Evolutionary conservation across 2,329 filamentous ascomycete species (phyloP).

Genomic region (Cordyceps farinosa): DNA sequence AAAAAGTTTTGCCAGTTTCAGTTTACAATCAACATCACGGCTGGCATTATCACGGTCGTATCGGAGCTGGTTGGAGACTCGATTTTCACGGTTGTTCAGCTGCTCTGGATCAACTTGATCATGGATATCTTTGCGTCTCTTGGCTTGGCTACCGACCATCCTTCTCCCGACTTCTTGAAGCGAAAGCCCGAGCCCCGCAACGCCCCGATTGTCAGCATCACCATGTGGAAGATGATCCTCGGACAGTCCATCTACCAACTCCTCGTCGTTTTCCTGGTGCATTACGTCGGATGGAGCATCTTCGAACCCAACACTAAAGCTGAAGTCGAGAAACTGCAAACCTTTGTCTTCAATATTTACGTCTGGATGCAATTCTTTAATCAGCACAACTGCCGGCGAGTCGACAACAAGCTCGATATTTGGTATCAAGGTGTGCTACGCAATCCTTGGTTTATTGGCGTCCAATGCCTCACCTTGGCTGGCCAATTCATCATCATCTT

Average conservation of each 20-base stretch:
- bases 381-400: constrained; percentile 71
- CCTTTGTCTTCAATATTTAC: constrained; percentile 80
- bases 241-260: constrained; percentile 72
- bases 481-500: constrained; percentile 72
- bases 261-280: constrained; percentile 58
- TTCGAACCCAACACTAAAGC: constrained; percentile 26
- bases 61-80: constrained; percentile 51
- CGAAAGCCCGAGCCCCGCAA: constrained; percentile 28
- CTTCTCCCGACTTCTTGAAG: constrained; percentile 33
- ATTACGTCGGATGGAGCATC: constrained; percentile 53
- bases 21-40: constrained; percentile 61
- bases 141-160: constrained; percentile 42
- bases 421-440: constrained; percentile 67
- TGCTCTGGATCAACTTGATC: constrained; percentile 60
- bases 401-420: constrained; percentile 81
- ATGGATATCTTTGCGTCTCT: constrained; percentile 58
- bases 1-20: constrained; percentile 58
- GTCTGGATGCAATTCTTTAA: constrained; percentile 93
- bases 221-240: constrained; percentile 83
- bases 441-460: constrained; percentile 74
- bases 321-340: constrained; percentile 45
- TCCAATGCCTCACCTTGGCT: constrained; percentile 62
- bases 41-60: constrained; percentile 55
- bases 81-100: constrained; percentile 54
- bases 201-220: constrained; percentile 54